Evolutionary conservation across 345 rosid genomes (phyloP).

Genomic region (Draba incana): DNA sequence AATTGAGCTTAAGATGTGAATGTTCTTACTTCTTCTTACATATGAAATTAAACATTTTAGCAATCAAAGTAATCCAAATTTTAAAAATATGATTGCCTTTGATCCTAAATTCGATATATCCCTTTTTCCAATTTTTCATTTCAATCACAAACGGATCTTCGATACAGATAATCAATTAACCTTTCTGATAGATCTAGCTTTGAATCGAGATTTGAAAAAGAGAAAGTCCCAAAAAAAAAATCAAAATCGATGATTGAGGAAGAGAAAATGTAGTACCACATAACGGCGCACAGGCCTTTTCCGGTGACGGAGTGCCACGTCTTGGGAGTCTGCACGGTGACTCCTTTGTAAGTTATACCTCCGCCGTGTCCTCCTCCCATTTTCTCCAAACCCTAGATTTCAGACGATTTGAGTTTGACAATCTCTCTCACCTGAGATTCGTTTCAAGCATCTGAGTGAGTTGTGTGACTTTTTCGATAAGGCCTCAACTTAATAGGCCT

Average conservation of each 20-base stretch:
- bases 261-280: conserved; percentile 63
- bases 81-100: conserved; percentile 6
- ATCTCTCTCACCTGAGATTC: conserved; percentile 29
- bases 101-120: background rate
- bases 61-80: background rate
- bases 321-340: conserved; percentile 76
- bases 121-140: background rate
- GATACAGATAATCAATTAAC: conserved; percentile 7
- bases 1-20: background rate
- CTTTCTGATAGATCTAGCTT: conserved; percentile 16
- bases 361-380: conserved; percentile 82
- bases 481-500: background rate
- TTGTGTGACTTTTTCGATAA: background rate
- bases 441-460: background rate
- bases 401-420: conserved; percentile 33
- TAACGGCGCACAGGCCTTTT: conserved; percentile 85
- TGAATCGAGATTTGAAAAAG: background rate
- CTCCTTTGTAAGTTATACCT: conserved; percentile 66
- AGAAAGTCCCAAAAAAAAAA: background rate
- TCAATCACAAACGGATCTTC: background rate
- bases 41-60: background rate
- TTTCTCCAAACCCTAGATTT: conserved; percentile 47
- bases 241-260: background rate
- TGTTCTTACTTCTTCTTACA: background rate
- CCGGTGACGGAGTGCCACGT: conserved; percentile 89